These are phyloP conservation scores for Trapa incisa DNA, from an alignment of 345 rosid genomes.

Conservation along the genomic window DNA sequence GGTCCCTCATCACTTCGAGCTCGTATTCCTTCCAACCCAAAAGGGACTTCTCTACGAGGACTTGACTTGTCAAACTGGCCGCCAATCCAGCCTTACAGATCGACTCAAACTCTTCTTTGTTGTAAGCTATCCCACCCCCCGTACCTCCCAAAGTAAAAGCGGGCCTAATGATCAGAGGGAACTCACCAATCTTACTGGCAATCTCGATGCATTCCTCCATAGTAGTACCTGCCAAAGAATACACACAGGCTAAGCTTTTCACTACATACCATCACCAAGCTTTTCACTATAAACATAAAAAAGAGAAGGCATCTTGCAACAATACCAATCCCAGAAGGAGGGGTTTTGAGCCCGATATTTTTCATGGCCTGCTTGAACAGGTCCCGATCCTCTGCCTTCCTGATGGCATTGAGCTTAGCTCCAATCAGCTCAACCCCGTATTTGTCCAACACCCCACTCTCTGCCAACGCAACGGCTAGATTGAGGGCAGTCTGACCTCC, in stretches of 20 bases:
- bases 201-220: conserved; percentile 69
- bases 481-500: conserved; percentile 96
- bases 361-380: conserved; percentile 84
- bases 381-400: conserved; percentile 89
- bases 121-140: conserved; percentile 95
- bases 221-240: conserved; percentile 33
- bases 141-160: conserved; percentile 94
- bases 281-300: background rate
- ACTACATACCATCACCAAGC: too few species aligned
- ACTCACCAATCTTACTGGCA: conserved; percentile 67
- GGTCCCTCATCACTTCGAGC: conserved; percentile 94
- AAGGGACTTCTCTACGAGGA: conserved; percentile 87
- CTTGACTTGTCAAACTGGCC: conserved; percentile 78
- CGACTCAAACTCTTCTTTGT: conserved; percentile 75
- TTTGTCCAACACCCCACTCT: conserved; percentile 56
- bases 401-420: conserved; percentile 82
- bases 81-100: conserved; percentile 80
- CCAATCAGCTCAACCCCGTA: conserved; percentile 85
- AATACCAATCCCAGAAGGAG: conserved; percentile 64
- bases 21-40: conserved; percentile 97
- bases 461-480: conserved; percentile 84
- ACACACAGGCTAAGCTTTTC: too few species aligned
- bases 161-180: conserved; percentile 92
- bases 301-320: background rate
- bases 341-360: conserved; percentile 74